Evolutionary conservation across 2,329 filamentous ascomycete species (phyloP), one percentile per base, ranked within the genome.

Genomic region (Alternaria conjuncta): DNA sequence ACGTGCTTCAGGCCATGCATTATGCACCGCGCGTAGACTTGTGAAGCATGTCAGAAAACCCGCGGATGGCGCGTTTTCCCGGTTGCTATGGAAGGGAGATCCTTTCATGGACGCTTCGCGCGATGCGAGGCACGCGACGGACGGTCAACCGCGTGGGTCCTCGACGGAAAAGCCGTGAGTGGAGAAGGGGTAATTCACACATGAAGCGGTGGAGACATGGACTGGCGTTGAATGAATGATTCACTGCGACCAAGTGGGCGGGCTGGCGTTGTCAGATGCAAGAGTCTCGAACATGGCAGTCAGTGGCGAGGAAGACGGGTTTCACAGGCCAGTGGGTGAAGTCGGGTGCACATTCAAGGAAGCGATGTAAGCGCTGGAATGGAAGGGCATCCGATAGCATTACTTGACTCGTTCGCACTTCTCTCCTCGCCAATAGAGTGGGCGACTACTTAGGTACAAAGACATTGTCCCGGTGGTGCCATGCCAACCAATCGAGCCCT

Each of bases 341-440:
- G 12, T 46, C 43, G 36, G 46, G 30, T 21, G 28, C 53, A 55
- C 44, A n/a, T 8, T 47, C 15, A 28, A 36, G 30, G 30, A 58
- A 60, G 60, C 65, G 65, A 66, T 23, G 23, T 66, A 68, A 66
- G 63, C 65, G 65, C 63, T 61, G 47, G 36, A 18, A 45, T 12
- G 32, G 51, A 59, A 41, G 59, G 55, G 36, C 44, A 61, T 61
- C 54, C 47, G 58, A 67, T 65, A 59, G 60, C 53, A 63, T 54
- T 63, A 61, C 55, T 41, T 61, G 55, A 55, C 50, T 63, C 50
- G 56, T 28, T 32, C 23, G 55, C 30, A 46, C 30, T n/a, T 49
- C 23, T 41, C 55, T 41, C 23, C 44, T 56, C 49, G 60, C 66
- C 63, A 68, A 64, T 66, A 54, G 45, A 21, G 63, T 46, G 57